These are phyloP conservation scores for Lentinula novae-zelandiae DNA, from an alignment of 1,284 basidiomycete species.

Conservation along the genomic window DNA sequence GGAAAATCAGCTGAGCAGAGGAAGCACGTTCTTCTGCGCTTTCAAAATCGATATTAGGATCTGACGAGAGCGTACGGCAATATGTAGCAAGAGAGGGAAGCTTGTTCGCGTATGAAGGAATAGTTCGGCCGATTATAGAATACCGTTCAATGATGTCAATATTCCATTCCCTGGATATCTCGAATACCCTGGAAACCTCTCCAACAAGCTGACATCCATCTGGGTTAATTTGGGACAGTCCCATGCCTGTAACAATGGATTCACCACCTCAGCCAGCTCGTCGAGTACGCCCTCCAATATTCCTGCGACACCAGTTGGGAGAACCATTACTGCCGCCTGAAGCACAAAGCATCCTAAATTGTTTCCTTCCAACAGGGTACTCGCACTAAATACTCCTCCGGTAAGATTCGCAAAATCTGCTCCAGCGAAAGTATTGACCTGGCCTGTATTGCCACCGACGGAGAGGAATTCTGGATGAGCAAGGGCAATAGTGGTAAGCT, in stretches of 20 bases:
- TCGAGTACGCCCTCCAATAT: neutral
- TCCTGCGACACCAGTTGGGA: neutral
- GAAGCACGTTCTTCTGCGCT: too few species aligned
- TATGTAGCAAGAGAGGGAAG: too few species aligned
- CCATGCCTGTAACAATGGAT: neutral
- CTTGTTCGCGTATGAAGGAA: too few species aligned
- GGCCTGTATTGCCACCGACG: neutral
- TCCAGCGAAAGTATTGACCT: neutral
- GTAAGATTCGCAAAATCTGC: neutral
- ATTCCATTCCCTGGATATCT: conserved; percentile 20
- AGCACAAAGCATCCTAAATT: neutral
- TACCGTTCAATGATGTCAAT: conserved; percentile 21
- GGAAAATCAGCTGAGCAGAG: too few species aligned
- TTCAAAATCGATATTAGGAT: too few species aligned
- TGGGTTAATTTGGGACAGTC: neutral
- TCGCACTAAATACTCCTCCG: neutral
- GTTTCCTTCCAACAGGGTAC: neutral
- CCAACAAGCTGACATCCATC: neutral
- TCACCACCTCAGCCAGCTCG: neutral
- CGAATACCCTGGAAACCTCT: conserved; percentile 11
- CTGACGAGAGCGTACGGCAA: too few species aligned
- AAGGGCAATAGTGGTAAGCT: neutral
- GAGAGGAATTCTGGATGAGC: neutral
- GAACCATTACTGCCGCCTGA: neutral
- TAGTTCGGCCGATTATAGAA: too few species aligned